Base-by-base conservation (phyloP, 306 rosid species). In the Castanea crenata region DNA sequence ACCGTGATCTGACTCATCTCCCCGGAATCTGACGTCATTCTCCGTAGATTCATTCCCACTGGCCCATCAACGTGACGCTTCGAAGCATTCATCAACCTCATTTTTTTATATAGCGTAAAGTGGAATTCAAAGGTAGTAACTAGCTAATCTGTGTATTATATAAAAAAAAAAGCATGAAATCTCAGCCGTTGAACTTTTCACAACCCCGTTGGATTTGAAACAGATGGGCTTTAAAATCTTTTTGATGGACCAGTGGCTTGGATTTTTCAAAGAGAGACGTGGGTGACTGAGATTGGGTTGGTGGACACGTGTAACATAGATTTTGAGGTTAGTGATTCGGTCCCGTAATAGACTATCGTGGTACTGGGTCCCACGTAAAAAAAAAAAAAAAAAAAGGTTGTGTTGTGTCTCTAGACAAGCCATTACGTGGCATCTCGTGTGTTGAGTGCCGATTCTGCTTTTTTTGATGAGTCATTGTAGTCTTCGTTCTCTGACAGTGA, bases 381-480 rank as follows among this genome's bases (percentile, higher is more conserved):
- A 38, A 38, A 7, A 35, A 18, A 18, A 11, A 54, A 46, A 32
- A 21, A 5, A 2, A 5, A 7, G 0, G 46, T 7, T 7, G 11
- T 38, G 46, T 7, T 38, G 46, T 38, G 46, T 38, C 46, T 7
- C 11, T 38, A 38, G 46, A 38, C 46, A 38, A 38, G 11, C 7
- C 55, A 67, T 77, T 84, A 88, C 97, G 97, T 91, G 98, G 93
- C 88, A 76, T 44, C 15, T 14, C 5, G 69, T 72, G 4, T 44
- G 87, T 56, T 34, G 76, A 71, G 80, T 65, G 78, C 83, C 79
- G 77, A 19, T 73, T 76, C 73, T 7, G 8, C 29, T 74, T 68
- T 76, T 58, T 76, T 52, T 9, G 54, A 10, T 46, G 54, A 46
- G 32, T 76, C 67, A 34, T 27, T 73, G 74, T 49, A 20, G 15